These are phyloP conservation scores for Hyaloperonospora arabidopsidis DNA, from an alignment of 352 stramenopile genomes.

Conservation along the genomic window DNA sequence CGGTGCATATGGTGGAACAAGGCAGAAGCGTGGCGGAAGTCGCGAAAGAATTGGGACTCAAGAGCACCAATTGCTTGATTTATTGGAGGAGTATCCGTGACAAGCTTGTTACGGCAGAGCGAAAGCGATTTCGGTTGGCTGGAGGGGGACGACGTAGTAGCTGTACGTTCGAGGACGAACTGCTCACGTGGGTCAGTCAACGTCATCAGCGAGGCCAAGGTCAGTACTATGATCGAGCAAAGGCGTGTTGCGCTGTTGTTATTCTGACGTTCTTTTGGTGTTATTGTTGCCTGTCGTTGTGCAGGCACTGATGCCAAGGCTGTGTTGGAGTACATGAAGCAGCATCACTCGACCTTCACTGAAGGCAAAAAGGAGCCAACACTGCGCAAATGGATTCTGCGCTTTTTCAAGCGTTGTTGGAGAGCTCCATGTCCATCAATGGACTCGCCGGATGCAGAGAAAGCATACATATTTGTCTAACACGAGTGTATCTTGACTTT, in stretches of 20 bases:
- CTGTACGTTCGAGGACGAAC: slow-evolving; percentile 66
- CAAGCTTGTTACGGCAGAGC: slow-evolving; percentile 59
- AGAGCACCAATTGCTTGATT: slow-evolving; percentile 57
- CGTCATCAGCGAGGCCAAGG: slow-evolving; percentile 54
- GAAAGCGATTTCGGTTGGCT: slow-evolving; percentile 64
- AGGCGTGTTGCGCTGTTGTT: neutral
- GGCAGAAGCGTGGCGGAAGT: slow-evolving; percentile 57
- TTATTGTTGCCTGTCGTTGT: neutral
- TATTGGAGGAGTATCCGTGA: slow-evolving; percentile 78
- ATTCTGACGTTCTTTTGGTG: neutral
- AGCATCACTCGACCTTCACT: slow-evolving; percentile 58
- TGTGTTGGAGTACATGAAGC: slow-evolving; percentile 60
- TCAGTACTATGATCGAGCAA: slow-evolving; percentile 1
- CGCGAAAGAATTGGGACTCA: slow-evolving; percentile 53
- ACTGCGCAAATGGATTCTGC: slow-evolving; percentile 72
- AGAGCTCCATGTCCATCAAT: slow-evolving; percentile 29
- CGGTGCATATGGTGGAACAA: slow-evolving; percentile 57
- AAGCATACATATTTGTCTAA: slow-evolving; percentile 55
- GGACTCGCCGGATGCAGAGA: slow-evolving; percentile 38
- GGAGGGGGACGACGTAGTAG: slow-evolving; percentile 57
- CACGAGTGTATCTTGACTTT: slow-evolving; percentile 2
- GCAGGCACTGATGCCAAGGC: slow-evolving; percentile 57
- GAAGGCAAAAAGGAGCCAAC: slow-evolving; percentile 77
- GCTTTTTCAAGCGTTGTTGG: slow-evolving; percentile 77
- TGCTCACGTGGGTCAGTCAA: slow-evolving; percentile 65